Evolutionary conservation across 305 asterid species (phyloP).

Genomic region (Euphrasia arctica): DNA sequence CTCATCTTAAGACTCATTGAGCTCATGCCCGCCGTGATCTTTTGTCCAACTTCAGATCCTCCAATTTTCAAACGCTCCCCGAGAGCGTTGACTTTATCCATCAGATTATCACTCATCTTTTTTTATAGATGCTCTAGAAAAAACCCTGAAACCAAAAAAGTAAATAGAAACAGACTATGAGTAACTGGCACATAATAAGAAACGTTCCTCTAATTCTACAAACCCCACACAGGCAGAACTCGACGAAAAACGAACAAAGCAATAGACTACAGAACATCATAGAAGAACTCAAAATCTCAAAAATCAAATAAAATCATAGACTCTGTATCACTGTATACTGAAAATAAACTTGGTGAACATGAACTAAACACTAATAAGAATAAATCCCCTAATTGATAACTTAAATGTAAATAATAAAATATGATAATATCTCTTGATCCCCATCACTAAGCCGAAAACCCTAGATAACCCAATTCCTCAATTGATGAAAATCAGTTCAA

Average conservation of each 20-base stretch:
- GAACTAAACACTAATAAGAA: no score
- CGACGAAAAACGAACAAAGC: no score
- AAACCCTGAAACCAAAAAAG: neutral
- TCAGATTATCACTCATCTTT: slow-evolving; percentile 90
- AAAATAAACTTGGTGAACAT: no score
- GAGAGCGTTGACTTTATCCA: slow-evolving; percentile 82
- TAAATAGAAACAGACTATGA: neutral
- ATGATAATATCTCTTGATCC: no score
- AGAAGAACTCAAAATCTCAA: no score
- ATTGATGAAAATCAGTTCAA: no score
- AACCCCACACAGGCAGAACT: neutral
- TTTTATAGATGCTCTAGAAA: neutral
- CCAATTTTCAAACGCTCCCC: slow-evolving; percentile 95
- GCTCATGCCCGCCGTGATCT: slow-evolving; percentile 87
- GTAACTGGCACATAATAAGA: neutral
- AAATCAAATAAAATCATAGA: neutral
- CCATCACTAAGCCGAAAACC: neutral
- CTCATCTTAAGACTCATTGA: slow-evolving; percentile 95
- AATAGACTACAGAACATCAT: no score
- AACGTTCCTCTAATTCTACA: neutral
- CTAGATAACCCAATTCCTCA: neutral
- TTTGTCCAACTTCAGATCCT: slow-evolving; percentile 89
- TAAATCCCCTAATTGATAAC: no score
- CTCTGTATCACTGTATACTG: neutral
- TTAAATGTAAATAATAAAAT: no score